A percentile compares a stretch with the other conserved stretches of the same genome.
Conservation (phyloP, 2,329 filamentous ascomycete genomes). For the Aotearoamyces nothofagi region DNA sequence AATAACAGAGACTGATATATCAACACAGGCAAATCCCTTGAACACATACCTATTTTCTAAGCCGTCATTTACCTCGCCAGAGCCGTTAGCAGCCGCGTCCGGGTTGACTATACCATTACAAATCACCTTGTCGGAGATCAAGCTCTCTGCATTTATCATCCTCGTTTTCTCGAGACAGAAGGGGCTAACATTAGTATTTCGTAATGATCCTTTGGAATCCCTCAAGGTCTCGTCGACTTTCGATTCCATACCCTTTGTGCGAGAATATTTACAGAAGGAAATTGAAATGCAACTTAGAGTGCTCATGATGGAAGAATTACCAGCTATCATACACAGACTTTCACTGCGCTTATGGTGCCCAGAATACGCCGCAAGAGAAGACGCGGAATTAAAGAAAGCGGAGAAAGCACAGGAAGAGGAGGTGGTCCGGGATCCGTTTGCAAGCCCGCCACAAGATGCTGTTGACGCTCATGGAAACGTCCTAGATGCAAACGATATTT, state of each 20-base stretch:
- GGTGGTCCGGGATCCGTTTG: constrained; percentile 58
- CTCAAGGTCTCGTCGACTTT: constrained; percentile 98
- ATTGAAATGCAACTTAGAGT: constrained; percentile 89
- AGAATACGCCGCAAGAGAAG: constrained; percentile 59
- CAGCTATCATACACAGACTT: constrained; percentile 86
- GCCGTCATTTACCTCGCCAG: constrained; percentile 81
- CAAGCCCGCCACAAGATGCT: constrained; percentile 66
- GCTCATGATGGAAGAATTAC: constrained; percentile 94
- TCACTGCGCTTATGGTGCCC: constrained; percentile 83
- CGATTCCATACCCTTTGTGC: constrained; percentile 95
- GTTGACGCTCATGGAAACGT: constrained; percentile 69
- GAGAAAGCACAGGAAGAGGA: constrained; percentile 32
- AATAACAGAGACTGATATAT: constrained; percentile 33
- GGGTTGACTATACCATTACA: constrained; percentile 94
- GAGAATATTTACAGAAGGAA: constrained; percentile 89
- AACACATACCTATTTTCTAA: constrained; percentile 92
- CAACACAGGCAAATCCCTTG: constrained; percentile 68
- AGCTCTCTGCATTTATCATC: constrained; percentile 92
- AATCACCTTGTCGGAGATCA: constrained; percentile 90
- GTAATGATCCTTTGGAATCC: constrained; percentile 94
- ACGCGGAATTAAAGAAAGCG: constrained; percentile 31
- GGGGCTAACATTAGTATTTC: constrained; percentile 88
- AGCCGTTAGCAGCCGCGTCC: constrained; percentile 79
- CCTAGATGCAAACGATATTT: constrained; percentile 59
- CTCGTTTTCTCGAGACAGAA: constrained; percentile 96